These are phyloP conservation scores for Saccharomycopsis sp. DNA, from an alignment of 805 yeast genomes.

Conservation along the genomic window DNA sequence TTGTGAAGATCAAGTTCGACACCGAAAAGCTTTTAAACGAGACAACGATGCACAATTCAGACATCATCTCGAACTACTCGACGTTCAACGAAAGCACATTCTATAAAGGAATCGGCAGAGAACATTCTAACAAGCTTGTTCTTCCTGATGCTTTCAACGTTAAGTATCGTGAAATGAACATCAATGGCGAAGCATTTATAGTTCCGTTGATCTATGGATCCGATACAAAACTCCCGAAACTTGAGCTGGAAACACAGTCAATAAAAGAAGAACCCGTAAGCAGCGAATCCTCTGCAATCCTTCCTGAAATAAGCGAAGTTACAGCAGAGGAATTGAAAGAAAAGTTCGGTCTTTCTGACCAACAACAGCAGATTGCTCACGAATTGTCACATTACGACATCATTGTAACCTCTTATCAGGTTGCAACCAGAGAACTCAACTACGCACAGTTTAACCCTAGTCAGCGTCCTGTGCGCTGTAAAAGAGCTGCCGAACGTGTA, in stretches of 20 bases:
- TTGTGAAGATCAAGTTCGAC: constrained; percentile 9
- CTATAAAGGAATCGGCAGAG: background rate
- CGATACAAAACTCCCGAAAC: constrained; percentile 4
- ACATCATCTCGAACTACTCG: constrained; percentile 8
- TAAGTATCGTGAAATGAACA: background rate
- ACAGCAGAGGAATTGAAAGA: background rate
- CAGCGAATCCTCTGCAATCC: too few relatives aligned
- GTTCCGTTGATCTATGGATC: constrained; percentile 13
- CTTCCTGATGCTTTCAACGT: constrained; percentile 11
- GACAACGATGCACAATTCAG: background rate
- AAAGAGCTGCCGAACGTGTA: constrained; percentile 28
- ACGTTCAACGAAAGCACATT: constrained; percentile 4
- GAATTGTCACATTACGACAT: constrained; percentile 60
- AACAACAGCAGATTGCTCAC: constrained; percentile 35
- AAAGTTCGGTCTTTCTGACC: background rate
- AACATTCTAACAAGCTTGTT: constrained; percentile 2
- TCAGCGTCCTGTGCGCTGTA: constrained; percentile 24
- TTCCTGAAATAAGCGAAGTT: background rate
- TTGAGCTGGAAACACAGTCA: background rate
- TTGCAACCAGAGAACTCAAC: constrained; percentile 69
- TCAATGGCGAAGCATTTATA: constrained; percentile 2
- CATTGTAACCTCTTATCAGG: constrained; percentile 70
- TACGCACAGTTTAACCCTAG: constrained; percentile 65
- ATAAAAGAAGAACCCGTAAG: background rate
- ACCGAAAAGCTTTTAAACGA: constrained; percentile 2